Percentiles rank a stretch among this genome's conserved stretches.
Conservation (phyloP, 495 filamentous ascomycete genomes). For the Tirmania nivea region DNA sequence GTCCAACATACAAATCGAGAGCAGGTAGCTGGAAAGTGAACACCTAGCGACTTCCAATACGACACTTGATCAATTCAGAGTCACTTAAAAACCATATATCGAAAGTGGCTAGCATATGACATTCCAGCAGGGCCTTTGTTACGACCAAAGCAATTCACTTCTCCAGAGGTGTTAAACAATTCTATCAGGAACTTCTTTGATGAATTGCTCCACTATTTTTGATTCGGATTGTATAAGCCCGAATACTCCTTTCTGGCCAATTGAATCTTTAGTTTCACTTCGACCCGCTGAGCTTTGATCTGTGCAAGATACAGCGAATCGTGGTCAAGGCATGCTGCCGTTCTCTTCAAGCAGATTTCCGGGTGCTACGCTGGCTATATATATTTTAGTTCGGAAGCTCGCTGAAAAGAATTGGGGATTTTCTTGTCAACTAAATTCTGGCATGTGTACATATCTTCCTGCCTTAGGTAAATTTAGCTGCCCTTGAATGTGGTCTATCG, state of each 20-base stretch:
- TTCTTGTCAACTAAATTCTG: too few relatives aligned
- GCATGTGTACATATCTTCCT: not conserved
- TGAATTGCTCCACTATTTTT: too few relatives aligned
- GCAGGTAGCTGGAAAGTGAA: conserved; percentile 3
- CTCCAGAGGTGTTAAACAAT: conserved; percentile 1
- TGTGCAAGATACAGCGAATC: not conserved
- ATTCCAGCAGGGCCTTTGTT: not conserved
- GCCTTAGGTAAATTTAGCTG: not conserved
- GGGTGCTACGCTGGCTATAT: conserved; percentile 1
- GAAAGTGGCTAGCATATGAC: conserved; percentile 3
- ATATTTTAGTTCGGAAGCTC: too few relatives aligned
- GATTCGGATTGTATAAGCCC: conserved; percentile 11
- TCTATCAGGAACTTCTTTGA: too few relatives aligned
- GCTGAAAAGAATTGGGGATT: too few relatives aligned
- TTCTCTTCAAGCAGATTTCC: conserved; percentile 6
- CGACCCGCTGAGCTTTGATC: conserved; percentile 10
- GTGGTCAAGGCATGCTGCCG: conserved; percentile 3
- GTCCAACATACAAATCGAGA: conserved; percentile 12
- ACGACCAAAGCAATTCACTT: not conserved
- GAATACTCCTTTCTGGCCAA: conserved; percentile 9
- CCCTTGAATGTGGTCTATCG: not conserved
- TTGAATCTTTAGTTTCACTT: conserved; percentile 3
- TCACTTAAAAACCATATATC: conserved; percentile 4
- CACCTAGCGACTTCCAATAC: conserved; percentile 4
- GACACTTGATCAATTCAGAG: conserved; percentile 1